A percentile compares a stretch with the other conserved stretches of the same genome.
phyloP scores from a whole-genome alignment of 768 basidiomycete genomes.

The Termitomyces titanicus region DNA sequence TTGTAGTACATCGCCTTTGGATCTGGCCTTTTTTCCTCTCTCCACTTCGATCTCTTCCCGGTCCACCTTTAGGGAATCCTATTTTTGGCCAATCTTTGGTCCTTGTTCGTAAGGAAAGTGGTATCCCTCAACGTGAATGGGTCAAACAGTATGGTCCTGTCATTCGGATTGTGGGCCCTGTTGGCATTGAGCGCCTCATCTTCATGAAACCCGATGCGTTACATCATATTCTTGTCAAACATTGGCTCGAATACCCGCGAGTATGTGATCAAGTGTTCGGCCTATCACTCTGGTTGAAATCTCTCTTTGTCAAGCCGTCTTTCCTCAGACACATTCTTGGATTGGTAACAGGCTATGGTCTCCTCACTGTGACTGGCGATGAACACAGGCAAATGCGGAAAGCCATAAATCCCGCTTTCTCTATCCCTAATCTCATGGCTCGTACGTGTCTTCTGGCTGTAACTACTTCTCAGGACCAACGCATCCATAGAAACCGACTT shows the following conservation, averaged over 20 bases:
- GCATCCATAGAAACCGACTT: slow-evolving; percentile 34
- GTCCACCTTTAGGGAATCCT: slow-evolving; percentile 23
- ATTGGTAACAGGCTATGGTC: slow-evolving; percentile 40
- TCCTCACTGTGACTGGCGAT: slow-evolving; percentile 45
- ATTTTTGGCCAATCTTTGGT: slow-evolving; percentile 13
- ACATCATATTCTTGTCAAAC: slow-evolving; percentile 36
- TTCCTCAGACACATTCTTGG: slow-evolving; percentile 41
- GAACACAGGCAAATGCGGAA: slow-evolving; percentile 49
- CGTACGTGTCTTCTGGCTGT: slow-evolving; percentile 21
- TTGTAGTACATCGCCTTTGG: slow-evolving; percentile 21
- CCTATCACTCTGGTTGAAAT: neutral
- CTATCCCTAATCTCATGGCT: slow-evolving; percentile 37
- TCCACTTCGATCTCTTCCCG: slow-evolving; percentile 25
- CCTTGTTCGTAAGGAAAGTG: slow-evolving; percentile 28
- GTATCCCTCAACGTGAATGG: slow-evolving; percentile 44
- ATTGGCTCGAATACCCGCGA: slow-evolving; percentile 44
- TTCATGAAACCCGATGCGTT: slow-evolving; percentile 41
- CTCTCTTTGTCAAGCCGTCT: slow-evolving; percentile 27
- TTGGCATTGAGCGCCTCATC: slow-evolving; percentile 44
- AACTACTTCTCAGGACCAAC: neutral
- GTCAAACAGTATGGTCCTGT: slow-evolving; percentile 41
- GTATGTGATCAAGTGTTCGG: slow-evolving; percentile 17
- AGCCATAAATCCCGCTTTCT: slow-evolving; percentile 51
- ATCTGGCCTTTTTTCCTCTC: slow-evolving; percentile 28
- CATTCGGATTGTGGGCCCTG: slow-evolving; percentile 41